Base-by-base conservation (phyloP, 2,329 filamentous ascomycete species). In the Aspergillus luchuensis region DNA sequence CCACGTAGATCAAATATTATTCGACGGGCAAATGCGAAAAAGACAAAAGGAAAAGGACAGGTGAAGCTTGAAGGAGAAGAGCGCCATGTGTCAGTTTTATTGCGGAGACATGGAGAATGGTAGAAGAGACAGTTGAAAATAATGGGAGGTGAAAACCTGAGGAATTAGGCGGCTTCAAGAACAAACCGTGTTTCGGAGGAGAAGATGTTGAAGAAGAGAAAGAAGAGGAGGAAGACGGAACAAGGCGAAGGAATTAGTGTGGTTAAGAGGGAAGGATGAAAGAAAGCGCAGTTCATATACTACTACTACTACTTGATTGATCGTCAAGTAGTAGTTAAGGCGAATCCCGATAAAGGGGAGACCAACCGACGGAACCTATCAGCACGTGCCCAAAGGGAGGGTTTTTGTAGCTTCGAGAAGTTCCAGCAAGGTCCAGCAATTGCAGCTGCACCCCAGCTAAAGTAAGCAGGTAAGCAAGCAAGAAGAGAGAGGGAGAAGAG, bases 21-120 rank as follows among this genome's bases (percentile, higher is more conserved):
- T 51, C 30, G 33, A 45, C 38, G 56, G 45, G 39, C 39, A 48
- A 38, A 61, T 61, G 30, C 15, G 60, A 60, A 52, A 47, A 28
- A 59, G 47, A 58, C 51, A 63, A 57, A 49, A 56, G 56, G 38
- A 59, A 58, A 58, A 50, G 19, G 56, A 52, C 39, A 64, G 54
- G 47, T 57, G 15, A 36, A 59, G 28, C 57, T 61, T 64, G 51
- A 48, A 58, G 47, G 52, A 60, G 4, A 56, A 56, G 30, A 52
- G 39, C 61, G 65, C 65, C 66, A 68, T 68, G 57, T 66, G 66
- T 67, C 56, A 67, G 59, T 68, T 56, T 13, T 56, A 59, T 36
- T 55, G 55, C 38, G 48, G 28, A 63, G 54, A 47, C 41, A 56
- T 48, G 45, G 54, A 43, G 57, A 49, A 36, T 13, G 33, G 33